Evolutionary conservation across 2,329 filamentous ascomycete species (phyloP), one percentile per base, ranked within the genome.

Genomic region (Dactylonectria estremocensis): DNA sequence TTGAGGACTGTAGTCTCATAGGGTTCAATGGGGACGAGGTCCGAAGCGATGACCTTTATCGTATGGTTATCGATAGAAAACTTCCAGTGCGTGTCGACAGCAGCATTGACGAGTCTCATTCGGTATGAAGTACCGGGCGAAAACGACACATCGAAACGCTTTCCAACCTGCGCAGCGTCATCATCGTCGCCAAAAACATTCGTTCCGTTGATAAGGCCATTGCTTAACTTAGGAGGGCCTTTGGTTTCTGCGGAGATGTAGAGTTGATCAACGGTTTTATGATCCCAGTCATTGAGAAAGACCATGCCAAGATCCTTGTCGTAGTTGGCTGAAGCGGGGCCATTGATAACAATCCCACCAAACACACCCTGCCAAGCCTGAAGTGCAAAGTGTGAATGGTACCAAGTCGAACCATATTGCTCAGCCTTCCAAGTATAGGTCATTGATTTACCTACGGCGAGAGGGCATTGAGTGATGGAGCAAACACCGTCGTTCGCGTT

Each of bases 161-260:
- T 5, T 86, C 85, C 68, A 85, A 81, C 72, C 77, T 80, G 16
- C 79, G 68, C 0, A 83, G 74, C 0, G 63, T 80, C 24, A 7
- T 7, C 24, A 0, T 83, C 81, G 77, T 87, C 88, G 75, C 88
- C 79, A 69, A 87, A 89, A 74, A 85, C 86, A 77, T 86, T 89
- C 60, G 88, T 90, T 49, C 90, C 91, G 73, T 90, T 89, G 78
- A 91, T 90, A 37, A 91, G 79, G 69, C 89, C 90, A 77, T 87
- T 90, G 72, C 90, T 87, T 0, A 87, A 88, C 16, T 77, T 76
- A 1, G 85, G 82, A 0, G 77, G 71, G 76, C 89, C 83, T 43
- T 85, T 81, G 8, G 82, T 70, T 69, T 87, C 72, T 11, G 89
- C 78, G 6, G 88, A 78, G 1, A 82, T 75, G 46, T 78, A 83